These are phyloP conservation scores for Xylaria sp. DNA, from an alignment of 2,329 filamentous ascomycete genomes.

Conservation along the genomic window DNA sequence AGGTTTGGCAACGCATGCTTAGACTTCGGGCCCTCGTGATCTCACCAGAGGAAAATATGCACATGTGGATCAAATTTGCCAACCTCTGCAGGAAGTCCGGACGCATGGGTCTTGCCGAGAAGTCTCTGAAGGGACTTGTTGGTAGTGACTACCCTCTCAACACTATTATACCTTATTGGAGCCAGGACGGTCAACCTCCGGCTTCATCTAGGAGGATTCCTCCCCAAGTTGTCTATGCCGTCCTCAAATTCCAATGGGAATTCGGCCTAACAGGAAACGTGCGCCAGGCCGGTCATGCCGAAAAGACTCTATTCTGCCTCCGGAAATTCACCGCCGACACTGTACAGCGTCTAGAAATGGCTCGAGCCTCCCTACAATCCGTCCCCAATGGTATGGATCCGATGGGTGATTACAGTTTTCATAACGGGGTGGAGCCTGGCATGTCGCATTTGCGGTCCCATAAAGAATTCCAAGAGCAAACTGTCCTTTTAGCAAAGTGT, in stretches of 20 bases:
- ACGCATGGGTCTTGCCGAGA: constrained; percentile 92
- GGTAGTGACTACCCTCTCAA: constrained; percentile 73
- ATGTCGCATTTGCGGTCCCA: constrained; percentile 61
- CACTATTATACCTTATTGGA: constrained; percentile 69
- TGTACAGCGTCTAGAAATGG: constrained; percentile 63
- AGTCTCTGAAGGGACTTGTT: constrained; percentile 91
- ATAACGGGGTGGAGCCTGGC: constrained; percentile 57
- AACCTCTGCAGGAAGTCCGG: constrained; percentile 97
- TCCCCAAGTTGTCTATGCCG: constrained; percentile 92
- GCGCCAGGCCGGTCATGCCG: constrained; percentile 57
- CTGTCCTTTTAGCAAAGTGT: constrained; percentile 87
- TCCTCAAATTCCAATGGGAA: constrained; percentile 97
- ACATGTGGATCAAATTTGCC: constrained; percentile 99
- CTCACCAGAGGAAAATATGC: constrained; percentile 89
- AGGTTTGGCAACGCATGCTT: constrained; percentile 98
- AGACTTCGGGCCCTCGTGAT: constrained; percentile 94
- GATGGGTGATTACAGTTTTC: constrained; percentile 61
- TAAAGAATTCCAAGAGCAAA: constrained; percentile 67
- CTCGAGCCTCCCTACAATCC: constrained; percentile 58
- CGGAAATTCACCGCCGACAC: constrained; percentile 70
- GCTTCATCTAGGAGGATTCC: constrained; percentile 59
- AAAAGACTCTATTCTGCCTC: constrained; percentile 68
- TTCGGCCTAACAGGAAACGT: constrained; percentile 70
- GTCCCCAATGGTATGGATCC: constrained; percentile 59
- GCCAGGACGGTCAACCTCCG: constrained; percentile 52